These are phyloP conservation scores for Cucurbita pepo DNA, from an alignment of 306 rosid species.

Conservation along the genomic window DNA sequence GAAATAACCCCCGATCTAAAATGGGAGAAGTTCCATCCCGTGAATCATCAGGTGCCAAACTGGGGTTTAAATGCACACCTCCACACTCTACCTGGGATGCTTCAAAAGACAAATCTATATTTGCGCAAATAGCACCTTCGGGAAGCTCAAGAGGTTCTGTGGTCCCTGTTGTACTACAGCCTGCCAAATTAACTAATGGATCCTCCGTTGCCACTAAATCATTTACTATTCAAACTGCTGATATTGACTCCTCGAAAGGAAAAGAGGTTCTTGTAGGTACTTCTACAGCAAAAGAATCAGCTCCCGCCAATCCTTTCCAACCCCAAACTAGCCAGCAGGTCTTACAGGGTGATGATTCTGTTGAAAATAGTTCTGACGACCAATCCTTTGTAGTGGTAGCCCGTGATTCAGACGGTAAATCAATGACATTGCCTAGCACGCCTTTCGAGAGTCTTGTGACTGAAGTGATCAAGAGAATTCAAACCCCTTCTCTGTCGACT, in stretches of 20 bases:
- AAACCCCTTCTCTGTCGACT: slow-evolving; percentile 20
- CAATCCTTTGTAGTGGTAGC: slow-evolving; percentile 19
- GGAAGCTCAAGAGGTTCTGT: slow-evolving; percentile 22
- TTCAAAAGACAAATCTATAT: slow-evolving; percentile 19
- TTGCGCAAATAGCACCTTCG: slow-evolving; percentile 20
- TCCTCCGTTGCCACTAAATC: slow-evolving; percentile 26
- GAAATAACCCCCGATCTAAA: slow-evolving; percentile 28
- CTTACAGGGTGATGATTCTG: slow-evolving; percentile 13
- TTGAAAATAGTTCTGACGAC: slow-evolving; percentile 9
- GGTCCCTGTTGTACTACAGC: slow-evolving; percentile 45
- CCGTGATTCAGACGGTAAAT: slow-evolving; percentile 17
- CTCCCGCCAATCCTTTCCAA: slow-evolving; percentile 20
- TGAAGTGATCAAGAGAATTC: slow-evolving; percentile 37
- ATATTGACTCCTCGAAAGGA: slow-evolving; percentile 9
- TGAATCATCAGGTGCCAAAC: slow-evolving; percentile 27
- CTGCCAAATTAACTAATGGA: slow-evolving; percentile 27
- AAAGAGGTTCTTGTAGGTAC: slow-evolving; percentile 12
- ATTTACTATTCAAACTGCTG: slow-evolving; percentile 26
- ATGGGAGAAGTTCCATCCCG: slow-evolving; percentile 15
- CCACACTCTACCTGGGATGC: slow-evolving; percentile 20
- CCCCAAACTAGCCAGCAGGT: slow-evolving; percentile 24
- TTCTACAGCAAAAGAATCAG: slow-evolving; percentile 22
- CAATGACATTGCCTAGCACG: slow-evolving; percentile 15
- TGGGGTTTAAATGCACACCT: slow-evolving; percentile 21
- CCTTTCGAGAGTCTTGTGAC: slow-evolving; percentile 37